phyloP scores from a whole-genome alignment of 2,329 filamentous ascomycete species.

The Cadophora sp. region DNA sequence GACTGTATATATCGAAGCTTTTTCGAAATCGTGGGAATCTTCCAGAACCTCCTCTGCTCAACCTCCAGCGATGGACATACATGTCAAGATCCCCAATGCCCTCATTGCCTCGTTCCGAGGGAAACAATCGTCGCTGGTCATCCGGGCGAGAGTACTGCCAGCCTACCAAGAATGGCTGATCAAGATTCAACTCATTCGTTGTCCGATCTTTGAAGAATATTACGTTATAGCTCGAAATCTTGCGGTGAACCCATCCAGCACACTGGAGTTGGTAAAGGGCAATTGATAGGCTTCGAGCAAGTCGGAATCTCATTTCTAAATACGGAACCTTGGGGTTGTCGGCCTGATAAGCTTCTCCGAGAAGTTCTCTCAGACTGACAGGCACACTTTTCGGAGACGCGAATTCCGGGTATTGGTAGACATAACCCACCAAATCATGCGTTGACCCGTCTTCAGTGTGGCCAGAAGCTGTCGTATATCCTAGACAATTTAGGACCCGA shows the following conservation, averaged over 20 bases:
- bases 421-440: background rate
- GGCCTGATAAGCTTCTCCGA: background rate
- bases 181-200: constrained; percentile 7
- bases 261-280: background rate
- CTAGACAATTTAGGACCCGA: background rate
- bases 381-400: background rate
- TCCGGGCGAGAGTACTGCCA: constrained; percentile 20
- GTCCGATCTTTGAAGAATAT: constrained; percentile 12
- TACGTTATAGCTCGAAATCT: background rate
- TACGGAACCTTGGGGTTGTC: background rate
- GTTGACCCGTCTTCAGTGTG: constrained; percentile 1
- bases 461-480: background rate
- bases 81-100: background rate
- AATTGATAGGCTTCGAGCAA: background rate
- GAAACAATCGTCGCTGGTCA: constrained; percentile 5
- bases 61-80: background rate
- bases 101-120: background rate
- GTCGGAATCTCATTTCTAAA: background rate
- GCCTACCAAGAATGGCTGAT: constrained; percentile 15
- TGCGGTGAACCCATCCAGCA: background rate
- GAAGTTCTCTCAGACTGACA: constrained; percentile 1
- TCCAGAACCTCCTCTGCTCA: background rate
- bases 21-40: background rate
- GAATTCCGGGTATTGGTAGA: background rate
- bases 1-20: background rate